phyloP scores from a whole-genome alignment of 116 monocot species.

The Zostera marina region DNA sequence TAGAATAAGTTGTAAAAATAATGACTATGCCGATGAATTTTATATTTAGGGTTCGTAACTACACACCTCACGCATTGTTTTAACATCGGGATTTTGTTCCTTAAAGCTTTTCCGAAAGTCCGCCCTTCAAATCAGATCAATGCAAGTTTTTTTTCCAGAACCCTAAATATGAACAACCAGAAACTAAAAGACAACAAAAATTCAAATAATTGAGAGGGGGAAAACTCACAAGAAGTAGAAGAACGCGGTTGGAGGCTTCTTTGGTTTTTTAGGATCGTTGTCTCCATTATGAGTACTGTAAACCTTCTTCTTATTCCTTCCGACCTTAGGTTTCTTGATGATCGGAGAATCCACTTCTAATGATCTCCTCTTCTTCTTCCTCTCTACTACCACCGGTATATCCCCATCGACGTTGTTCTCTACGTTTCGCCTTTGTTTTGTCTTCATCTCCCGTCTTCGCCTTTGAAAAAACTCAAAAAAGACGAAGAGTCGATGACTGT shows the following conservation, averaged over 20 bases:
- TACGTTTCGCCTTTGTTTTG: background rate
- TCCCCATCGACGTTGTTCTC: background rate
- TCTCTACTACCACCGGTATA: background rate
- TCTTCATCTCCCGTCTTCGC: background rate
- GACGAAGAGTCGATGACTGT: background rate
- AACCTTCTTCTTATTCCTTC: conserved; percentile 17
- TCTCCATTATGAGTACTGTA: background rate
- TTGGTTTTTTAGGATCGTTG: conserved; percentile 38
- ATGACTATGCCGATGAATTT: background rate
- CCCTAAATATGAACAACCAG: no score
- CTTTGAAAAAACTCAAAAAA: background rate
- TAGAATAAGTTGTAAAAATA: no score
- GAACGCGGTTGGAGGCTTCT: conserved; percentile 98
- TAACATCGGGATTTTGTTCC: conserved; percentile 68
- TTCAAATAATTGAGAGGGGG: background rate
- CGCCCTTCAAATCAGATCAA: conserved; percentile 42
- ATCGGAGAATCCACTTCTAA: background rate
- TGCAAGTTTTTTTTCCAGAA: background rate
- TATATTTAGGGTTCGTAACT: background rate
- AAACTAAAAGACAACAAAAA: background rate
- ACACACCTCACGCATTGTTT: conserved; percentile 92
- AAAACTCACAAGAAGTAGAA: conserved; percentile 71
- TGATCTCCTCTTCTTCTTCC: background rate
- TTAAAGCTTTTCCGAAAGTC: conserved; percentile 80
- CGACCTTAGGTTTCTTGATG: conserved; percentile 3